phyloP scores from a whole-genome alignment of 495 filamentous ascomycete species.

The Penicillium mononematosum region DNA sequence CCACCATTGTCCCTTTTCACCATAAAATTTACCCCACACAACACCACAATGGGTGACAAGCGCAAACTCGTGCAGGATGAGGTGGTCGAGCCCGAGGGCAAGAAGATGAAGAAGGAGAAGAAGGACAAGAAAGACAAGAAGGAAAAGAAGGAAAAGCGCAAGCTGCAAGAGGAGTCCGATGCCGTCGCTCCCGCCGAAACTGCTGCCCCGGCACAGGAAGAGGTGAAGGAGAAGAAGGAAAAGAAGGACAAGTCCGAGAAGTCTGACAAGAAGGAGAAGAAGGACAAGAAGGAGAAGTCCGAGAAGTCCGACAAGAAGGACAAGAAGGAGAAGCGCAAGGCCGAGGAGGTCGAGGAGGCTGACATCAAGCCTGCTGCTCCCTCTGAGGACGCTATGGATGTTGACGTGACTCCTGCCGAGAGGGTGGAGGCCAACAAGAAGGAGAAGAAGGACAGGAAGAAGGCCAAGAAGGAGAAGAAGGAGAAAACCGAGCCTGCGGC shows the following conservation, averaged over 20 bases:
- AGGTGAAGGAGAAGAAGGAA: slow-evolving; percentile 21
- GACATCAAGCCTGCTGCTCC: slow-evolving; percentile 6
- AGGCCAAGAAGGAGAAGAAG: slow-evolving; percentile 21
- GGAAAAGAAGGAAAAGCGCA: slow-evolving; percentile 28
- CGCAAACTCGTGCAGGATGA: slow-evolving; percentile 44
- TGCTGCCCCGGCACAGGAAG: slow-evolving; percentile 2
- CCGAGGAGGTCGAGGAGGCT: background rate
- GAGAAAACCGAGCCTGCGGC: slow-evolving; percentile 17
- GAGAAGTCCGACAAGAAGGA: slow-evolving; percentile 6
- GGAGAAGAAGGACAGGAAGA: slow-evolving; percentile 20
- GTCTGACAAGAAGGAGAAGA: slow-evolving; percentile 20
- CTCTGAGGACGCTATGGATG: slow-evolving; percentile 22
- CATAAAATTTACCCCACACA: background rate
- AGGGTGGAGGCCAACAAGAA: slow-evolving; percentile 2
- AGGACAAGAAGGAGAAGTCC: slow-evolving; percentile 18
- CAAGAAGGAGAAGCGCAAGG: slow-evolving; percentile 13
- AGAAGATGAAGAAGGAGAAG: slow-evolving; percentile 42
- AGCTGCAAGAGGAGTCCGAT: slow-evolving; percentile 21
- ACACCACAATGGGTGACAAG: slow-evolving; percentile 43
- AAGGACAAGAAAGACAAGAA: slow-evolving; percentile 34
- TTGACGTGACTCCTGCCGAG: slow-evolving; percentile 18
- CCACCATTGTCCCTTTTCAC: background rate
- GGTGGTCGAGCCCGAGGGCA: slow-evolving; percentile 34
- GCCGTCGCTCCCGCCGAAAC: slow-evolving; percentile 10
- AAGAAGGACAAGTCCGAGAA: slow-evolving; percentile 23